phyloP scores from a whole-genome alignment of 1,284 basidiomycete species.

The Cutaneotrichosporon mucoides region DNA sequence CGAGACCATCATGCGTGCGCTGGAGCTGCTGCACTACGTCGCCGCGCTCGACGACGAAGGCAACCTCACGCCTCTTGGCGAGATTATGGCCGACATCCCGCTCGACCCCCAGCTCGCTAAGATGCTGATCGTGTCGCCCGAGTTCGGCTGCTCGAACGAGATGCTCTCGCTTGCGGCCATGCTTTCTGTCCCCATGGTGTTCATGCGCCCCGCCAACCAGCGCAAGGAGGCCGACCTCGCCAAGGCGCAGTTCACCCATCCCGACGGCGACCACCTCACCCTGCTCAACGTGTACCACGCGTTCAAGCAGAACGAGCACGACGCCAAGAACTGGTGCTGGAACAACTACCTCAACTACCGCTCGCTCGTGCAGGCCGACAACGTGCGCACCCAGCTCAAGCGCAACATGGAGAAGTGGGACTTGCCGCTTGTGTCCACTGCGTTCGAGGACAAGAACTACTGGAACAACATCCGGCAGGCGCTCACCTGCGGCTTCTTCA shows the following conservation, averaged over 20 bases:
- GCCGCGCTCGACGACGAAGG: constrained; percentile 93
- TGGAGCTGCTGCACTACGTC: constrained; percentile 91
- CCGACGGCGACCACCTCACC: constrained; percentile 93
- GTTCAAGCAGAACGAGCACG: constrained; percentile 74
- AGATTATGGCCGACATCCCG: constrained; percentile 96
- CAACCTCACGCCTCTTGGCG: constrained; percentile 78
- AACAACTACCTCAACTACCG: constrained; percentile 82
- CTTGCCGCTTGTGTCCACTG: constrained; percentile 72
- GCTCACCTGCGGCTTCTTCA: constrained; percentile 92
- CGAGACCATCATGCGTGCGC: constrained; percentile 94
- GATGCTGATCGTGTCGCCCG: constrained; percentile 88
- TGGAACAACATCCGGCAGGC: constrained; percentile 77
- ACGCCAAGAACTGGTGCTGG: constrained; percentile 84
- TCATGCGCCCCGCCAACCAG: constrained; percentile 83
- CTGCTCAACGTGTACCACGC: constrained; percentile 94
- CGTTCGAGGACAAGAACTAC: constrained; percentile 69
- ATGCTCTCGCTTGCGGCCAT: constrained; percentile 93
- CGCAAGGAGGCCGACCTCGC: constrained; percentile 88
- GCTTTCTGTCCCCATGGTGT: constrained; percentile 89
- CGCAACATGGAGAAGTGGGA: constrained; percentile 89
- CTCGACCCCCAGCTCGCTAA: constrained; percentile 95
- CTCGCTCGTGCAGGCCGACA: constrained; percentile 86
- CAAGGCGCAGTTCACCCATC: constrained; percentile 81
- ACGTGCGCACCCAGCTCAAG: constrained; percentile 87
- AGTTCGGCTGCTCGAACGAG: constrained; percentile 95